Base-by-base conservation (phyloP, 257 asterid species). In the Rauvolfia tetraphylla region DNA sequence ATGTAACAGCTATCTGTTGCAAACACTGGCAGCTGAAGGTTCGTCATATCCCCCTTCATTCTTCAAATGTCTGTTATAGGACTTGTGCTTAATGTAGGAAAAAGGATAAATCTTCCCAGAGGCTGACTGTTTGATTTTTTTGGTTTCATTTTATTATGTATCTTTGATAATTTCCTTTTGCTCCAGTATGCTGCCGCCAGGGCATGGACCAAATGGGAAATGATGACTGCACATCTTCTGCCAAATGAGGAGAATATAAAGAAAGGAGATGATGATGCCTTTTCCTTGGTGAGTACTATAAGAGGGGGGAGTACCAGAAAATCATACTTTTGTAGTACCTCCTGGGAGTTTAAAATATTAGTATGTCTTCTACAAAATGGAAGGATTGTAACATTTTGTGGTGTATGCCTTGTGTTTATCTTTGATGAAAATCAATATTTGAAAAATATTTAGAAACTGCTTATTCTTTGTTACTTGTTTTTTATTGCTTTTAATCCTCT, bases 181-280 rank as follows among this genome's bases (percentile, higher is more conserved):
- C 76, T 83, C 77, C 77, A 95, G 99, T 86, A 83, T 86, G 95
- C 95, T 81, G 99, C 99, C 54, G 93, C 99, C 41, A 86, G 93
- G 80, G 99, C 89, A 70, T 95, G 99, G 99, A 95, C 99, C 82
- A 95, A 83, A 83, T 93, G 98, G 98, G 98, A 93, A 89, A 88
- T 92, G 98, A 83, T 87, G 97, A 92, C 99, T 23, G 94, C 98
- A 76, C 96, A 93, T 86, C 97, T 95, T 84, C 78, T 86, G 84
- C 99, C 97, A 46, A 87, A 91, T 84, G 97, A 92, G 79, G 93
- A 70, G 46, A 81, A 72, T 67, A 68, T 86, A 57, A 84, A 88
- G 78, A 93, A 85, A 81, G 98, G 99, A 65, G 93, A 93, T 46
- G 94, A 89, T 75, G 98, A 92, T 67, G 82, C 87, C 17, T 95